These are phyloP conservation scores for Polytolypa hystricis DNA, from an alignment of 2,329 filamentous ascomycete genomes.

Conservation along the genomic window DNA sequence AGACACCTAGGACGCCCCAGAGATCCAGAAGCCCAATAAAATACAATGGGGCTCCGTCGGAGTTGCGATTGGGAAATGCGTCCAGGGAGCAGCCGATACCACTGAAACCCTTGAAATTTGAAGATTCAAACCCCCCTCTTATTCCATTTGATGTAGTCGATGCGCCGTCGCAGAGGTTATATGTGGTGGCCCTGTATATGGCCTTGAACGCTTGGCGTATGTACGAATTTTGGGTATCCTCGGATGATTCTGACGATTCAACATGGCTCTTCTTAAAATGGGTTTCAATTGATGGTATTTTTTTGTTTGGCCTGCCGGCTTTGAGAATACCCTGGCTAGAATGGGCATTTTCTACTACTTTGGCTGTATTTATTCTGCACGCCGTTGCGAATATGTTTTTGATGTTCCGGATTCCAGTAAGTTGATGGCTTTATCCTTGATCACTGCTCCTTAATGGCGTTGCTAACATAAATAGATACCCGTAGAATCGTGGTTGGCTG, in stretches of 20 bases:
- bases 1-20: conserved; percentile 51
- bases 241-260: conserved; percentile 78
- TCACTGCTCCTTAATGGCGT: not conserved
- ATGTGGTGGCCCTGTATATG: conserved; percentile 69
- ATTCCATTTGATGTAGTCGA: conserved; percentile 76
- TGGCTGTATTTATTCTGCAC: conserved; percentile 60
- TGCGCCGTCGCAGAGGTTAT: conserved; percentile 81
- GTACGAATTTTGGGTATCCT: conserved; percentile 72
- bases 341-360: conserved; percentile 65
- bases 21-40: conserved; percentile 17
- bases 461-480: conserved; percentile 47
- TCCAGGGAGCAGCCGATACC: conserved; percentile 11
- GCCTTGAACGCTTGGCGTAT: conserved; percentile 69
- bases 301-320: conserved; percentile 75
- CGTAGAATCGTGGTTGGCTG: conserved; percentile 59
- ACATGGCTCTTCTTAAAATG: conserved; percentile 89
- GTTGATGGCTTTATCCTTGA: conserved; percentile 17
- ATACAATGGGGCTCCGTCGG: conserved; percentile 20
- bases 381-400: conserved; percentile 67
- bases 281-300: conserved; percentile 74
- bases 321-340: conserved; percentile 94
- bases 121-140: conserved; percentile 43
- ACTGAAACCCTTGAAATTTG: conserved; percentile 14
- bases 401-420: conserved; percentile 80
- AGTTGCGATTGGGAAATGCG: conserved; percentile 4